These are phyloP conservation scores for Gliomastix tumulicola DNA, from an alignment of 2,329 filamentous ascomycete genomes.

Conservation along the genomic window DNA sequence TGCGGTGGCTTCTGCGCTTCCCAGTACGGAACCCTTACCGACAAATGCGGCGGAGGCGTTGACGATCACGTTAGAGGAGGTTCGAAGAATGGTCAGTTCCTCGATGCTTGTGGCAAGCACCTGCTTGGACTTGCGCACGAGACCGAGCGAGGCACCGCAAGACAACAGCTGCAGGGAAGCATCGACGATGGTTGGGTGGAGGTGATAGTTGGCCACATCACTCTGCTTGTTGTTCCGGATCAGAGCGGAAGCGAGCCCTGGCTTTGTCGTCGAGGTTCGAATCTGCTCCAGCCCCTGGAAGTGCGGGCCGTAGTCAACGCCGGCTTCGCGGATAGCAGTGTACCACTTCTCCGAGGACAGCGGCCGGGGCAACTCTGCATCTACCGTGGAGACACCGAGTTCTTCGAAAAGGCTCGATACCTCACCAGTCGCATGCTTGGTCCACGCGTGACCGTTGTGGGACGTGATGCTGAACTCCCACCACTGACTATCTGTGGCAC, in stretches of 20 bases:
- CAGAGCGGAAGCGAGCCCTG: slow-evolving; percentile 10
- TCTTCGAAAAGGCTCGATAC: neutral
- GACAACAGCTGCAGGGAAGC: slow-evolving; percentile 16
- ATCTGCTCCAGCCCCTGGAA: neutral
- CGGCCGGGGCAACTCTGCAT: neutral
- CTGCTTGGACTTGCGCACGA: neutral
- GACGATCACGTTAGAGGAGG: neutral
- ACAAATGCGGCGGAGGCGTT: neutral
- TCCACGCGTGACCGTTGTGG: slow-evolving; percentile 13
- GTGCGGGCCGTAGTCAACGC: neutral
- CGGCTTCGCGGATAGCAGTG: neutral
- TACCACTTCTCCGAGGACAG: neutral
- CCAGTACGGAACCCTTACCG: neutral
- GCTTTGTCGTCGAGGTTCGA: slow-evolving; percentile 5
- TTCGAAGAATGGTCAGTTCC: neutral
- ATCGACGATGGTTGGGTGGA: slow-evolving; percentile 31
- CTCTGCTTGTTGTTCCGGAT: slow-evolving; percentile 4
- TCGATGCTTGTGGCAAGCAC: neutral
- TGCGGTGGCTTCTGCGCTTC: neutral
- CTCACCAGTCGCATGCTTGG: slow-evolving; percentile 17
- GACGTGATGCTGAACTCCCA: slow-evolving; percentile 21
- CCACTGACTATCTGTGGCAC: slow-evolving; percentile 14
- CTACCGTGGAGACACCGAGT: neutral
- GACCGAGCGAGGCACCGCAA: neutral
- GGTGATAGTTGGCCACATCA: slow-evolving; percentile 17